Evolutionary conservation across 2,329 filamentous ascomycete genomes (phyloP), one percentile per base, ranked within the genome.

Genomic region (Xylaria sp.): DNA sequence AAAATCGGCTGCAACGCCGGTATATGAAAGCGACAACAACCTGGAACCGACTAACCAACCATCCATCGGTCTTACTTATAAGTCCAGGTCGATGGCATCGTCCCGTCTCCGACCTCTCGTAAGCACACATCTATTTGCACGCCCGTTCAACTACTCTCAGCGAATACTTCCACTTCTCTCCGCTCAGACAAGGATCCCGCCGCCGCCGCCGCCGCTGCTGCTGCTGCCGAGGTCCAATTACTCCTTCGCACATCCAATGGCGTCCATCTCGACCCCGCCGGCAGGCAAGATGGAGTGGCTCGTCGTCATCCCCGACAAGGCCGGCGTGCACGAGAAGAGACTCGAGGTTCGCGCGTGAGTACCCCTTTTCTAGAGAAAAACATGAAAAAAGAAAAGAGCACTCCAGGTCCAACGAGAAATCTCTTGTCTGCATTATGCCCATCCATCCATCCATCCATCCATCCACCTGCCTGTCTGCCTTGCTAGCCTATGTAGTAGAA

Each of bases 301-400:
- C 46, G 89, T 91, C 74, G 84, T 93, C 67, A 77, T 92, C 46
- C 91, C 90, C 13, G 91, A 93, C 79, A 87, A 89, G 79, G 86
- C 89, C 1, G 89, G 86, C 50, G 83, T 80, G 23, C 81, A 86
- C 68, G 84, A 84, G 72, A 91, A 91, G 84, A 84, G 91, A 64
- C 81, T 92, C 31, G 86, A 89, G 73, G 84, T 89, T 55, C 84
- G 89, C 71, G 79, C 83, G 88, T 90, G 78, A 74, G 87, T 82
- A 28, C 5, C 5, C 28, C 4, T 28, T 28, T 4, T 28, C 28
- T 28, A 28, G 5, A 3, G 28, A 28, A 28, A 28, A 4, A 5
- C 3, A 25, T 25, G 28, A 28, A 28, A 28, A 28, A 28, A 28
- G 4, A 28, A 37, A 37, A 4, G 7, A 9, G 34, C 5, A 8